A percentile compares a stretch with the other conserved stretches of the same genome.
These are phyloP conservation scores for Oehlia diaphana DNA, from an alignment of 192 early-diverging fungal species.

Conservation along the genomic window DNA sequence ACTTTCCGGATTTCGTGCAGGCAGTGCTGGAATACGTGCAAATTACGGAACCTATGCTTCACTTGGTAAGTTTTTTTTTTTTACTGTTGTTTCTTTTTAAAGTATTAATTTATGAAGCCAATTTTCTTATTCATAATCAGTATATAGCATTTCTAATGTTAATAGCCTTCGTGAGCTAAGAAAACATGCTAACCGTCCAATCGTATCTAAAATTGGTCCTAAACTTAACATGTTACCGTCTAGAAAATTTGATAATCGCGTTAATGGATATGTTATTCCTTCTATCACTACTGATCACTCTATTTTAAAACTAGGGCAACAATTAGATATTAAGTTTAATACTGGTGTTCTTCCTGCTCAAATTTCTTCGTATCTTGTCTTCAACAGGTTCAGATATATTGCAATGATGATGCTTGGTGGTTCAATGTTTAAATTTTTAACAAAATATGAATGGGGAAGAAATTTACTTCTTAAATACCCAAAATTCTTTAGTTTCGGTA, in stretches of 20 bases:
- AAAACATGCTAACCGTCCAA: constrained; percentile 40
- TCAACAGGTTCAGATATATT: constrained; percentile 47
- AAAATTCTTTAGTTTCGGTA: constrained; percentile 54
- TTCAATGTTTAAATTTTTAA: constrained; percentile 49
- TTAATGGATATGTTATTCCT: constrained; percentile 50
- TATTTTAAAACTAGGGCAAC: constrained; percentile 53
- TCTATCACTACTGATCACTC: constrained; percentile 57
- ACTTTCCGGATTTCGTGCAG: constrained; percentile 53
- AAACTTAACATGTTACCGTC: constrained; percentile 45
- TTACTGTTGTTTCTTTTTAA: neutral
- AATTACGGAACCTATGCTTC: constrained; percentile 70
- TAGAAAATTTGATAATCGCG: constrained; percentile 48
- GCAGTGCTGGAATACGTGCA: constrained; percentile 47
- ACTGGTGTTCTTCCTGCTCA: constrained; percentile 49
- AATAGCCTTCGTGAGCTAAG: constrained; percentile 47
- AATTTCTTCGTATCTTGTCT: constrained; percentile 61
- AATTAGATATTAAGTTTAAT: constrained; percentile 48
- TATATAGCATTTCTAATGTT: constrained; percentile 47
- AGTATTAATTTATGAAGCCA: constrained; percentile 31
- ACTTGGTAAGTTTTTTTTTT: constrained; percentile 40
- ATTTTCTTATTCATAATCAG: constrained; percentile 28
- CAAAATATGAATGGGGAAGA: constrained; percentile 53
- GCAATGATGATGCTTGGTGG: constrained; percentile 40
- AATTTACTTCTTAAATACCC: constrained; percentile 58
- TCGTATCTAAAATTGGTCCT: constrained; percentile 49